Evolutionary conservation across 805 yeast species (phyloP), one percentile per base, ranked within the genome.

Genomic region (Saturnispora mendoncae): DNA sequence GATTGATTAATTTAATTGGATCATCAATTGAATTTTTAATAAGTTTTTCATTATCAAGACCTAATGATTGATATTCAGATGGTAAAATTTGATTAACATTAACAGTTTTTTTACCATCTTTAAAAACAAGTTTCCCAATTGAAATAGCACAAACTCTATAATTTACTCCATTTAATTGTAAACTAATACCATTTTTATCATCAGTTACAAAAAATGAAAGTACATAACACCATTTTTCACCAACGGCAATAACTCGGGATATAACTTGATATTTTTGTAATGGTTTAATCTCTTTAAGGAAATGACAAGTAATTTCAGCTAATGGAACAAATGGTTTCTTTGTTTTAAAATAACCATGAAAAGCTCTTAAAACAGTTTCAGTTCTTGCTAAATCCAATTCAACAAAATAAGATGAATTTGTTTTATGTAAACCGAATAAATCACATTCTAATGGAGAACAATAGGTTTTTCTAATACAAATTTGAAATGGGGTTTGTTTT

Each of bases 371-470:
- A 64, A 86, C 64, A 41, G 80, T 60, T 43, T 77, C 75, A 6
- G 83, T 69, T 55, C 97, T 74, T 3, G 84, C 77, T 47, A 86
- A 68, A 56, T 88, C 97, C 56, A 85, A 65, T 50, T 88, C 97
- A 15, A 68, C 63, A 53, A 83, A 81, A 61, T 88, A 90, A 1
- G 95, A 82, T 6, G 90, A 78, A 58, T 90, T 90, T 43, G 82
- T 76, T 64, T 88, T 90, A 66, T 88, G 97, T 36, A 86, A 52
- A 3, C 58, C 58, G 55, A 85, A 85, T 65, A 84, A 73, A 60
- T 88, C 97, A 55, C 85, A 78, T 56, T 88, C 97, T 53, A 83
- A 61, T 6, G 83, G 76, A 1, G 90, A 79, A 23, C 82, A 83
- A 35, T 46, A 51, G 1, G 50, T 43, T 1, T 21, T 17, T 33